These are phyloP conservation scores for Pseudopyricularia javanii DNA, from an alignment of 2,329 filamentous ascomycete genomes.

Conservation along the genomic window DNA sequence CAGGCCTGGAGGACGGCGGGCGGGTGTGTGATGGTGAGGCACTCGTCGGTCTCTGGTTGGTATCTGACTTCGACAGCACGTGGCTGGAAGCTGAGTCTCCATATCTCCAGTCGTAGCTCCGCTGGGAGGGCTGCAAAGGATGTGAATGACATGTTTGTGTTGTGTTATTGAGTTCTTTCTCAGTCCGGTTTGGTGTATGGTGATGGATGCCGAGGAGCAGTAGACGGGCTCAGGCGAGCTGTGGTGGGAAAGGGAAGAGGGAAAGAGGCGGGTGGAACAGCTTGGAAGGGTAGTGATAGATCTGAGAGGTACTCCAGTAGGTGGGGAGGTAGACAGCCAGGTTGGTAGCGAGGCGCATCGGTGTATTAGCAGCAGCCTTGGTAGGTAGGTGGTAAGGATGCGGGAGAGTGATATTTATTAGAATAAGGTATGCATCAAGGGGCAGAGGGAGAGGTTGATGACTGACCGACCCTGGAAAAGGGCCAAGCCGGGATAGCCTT, in stretches of 20 bases:
- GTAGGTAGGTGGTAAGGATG: background rate
- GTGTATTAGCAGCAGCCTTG: background rate
- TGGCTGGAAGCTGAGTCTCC: constrained; percentile 20
- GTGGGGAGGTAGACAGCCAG: background rate
- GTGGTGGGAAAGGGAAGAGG: background rate
- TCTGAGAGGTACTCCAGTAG: background rate
- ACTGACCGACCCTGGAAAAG: background rate
- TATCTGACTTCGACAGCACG: constrained; percentile 28
- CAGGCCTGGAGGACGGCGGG: constrained; percentile 27
- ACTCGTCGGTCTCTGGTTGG: constrained; percentile 19
- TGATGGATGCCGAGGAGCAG: background rate
- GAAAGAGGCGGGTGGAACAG: background rate
- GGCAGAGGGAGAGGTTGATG: background rate
- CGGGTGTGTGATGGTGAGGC: constrained; percentile 21
- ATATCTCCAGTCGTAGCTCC: constrained; percentile 27
- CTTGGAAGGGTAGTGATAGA: background rate
- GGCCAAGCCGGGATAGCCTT: background rate
- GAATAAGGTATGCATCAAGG: background rate
- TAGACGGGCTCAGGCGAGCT: background rate
- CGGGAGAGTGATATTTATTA: too few species aligned
- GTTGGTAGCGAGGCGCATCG: background rate
- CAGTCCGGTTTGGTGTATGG: background rate
- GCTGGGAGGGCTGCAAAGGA: constrained; percentile 22
- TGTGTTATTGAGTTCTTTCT: background rate
- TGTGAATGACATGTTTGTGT: constrained; percentile 8